Evolutionary conservation across 768 basidiomycete species (phyloP), one percentile per base, ranked within the genome.

Genomic region (Amanita muscaria): DNA sequence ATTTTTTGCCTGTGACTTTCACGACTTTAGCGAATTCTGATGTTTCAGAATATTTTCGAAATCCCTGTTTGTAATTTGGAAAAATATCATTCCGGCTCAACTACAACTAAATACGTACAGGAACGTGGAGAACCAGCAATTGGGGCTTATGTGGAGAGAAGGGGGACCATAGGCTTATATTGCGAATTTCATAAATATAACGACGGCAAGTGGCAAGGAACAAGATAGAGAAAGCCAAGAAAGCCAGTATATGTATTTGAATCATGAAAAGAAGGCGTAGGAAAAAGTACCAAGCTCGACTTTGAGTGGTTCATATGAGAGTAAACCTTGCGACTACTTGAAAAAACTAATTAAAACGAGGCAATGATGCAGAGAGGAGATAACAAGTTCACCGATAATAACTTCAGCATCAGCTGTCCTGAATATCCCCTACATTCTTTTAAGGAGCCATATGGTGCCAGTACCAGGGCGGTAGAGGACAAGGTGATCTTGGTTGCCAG

Each of bases 391-490:
- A 33, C 32, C 32, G 32, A 33, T 33, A 33, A 33, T 33, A 33
- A 33, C 32, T 11, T 33, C 32, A 33, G 4, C 32, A 33, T 33
- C 32, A 33, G 32, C 32, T 33, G 32, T 33, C 32, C 32, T 33
- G 32, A 16, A 33, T 33, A 33, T 33, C 32, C 32, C 32, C 32
- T 33, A 33, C 32, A 14, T 3, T 33, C 34, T 36, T 36, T 36
- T 36, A 36, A 36, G 34, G 34, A 36, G 7, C 34, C 34, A 36
- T 36, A 49, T 40, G 48, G 29, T 40, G 31, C 48, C 42, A 18
- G 34, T 36, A 35, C 34, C 44, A 24, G 48, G 48, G 48, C 48
- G 48, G 45, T 49, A 49, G 46, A 49, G 36, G 45, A 46, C 48
- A 34, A 49, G 32, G 45, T 49, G 44, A 46, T 49, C 44, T 30